phyloP scores from a whole-genome alignment of 345 rosid genomes.

The Conringia planisiliqua region DNA sequence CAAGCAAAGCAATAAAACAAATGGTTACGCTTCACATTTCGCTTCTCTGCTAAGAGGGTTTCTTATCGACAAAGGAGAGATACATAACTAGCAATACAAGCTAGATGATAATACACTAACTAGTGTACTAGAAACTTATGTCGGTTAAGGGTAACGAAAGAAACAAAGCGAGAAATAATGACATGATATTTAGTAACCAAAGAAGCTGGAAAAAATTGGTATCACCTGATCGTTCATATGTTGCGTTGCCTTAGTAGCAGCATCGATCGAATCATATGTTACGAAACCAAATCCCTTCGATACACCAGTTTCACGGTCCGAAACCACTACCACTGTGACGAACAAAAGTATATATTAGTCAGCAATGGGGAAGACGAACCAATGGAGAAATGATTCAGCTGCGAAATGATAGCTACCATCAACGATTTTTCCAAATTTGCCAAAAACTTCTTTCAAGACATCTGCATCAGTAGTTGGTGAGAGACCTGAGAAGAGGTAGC shows the following conservation, averaged over 20 bases:
- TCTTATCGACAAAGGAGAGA: background rate
- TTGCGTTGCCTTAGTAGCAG: conserved; percentile 25
- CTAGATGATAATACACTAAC: background rate
- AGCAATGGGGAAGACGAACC: conserved; percentile 3
- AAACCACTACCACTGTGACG: conserved; percentile 27
- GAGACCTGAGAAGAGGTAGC: conserved; percentile 17
- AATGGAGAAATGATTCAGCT: background rate
- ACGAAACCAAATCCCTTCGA: conserved; percentile 32
- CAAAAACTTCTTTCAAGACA: conserved; percentile 26
- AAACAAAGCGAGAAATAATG: background rate
- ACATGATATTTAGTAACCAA: conserved; percentile 4
- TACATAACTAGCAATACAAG: background rate
- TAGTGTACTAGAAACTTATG: background rate
- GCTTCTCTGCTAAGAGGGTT: background rate
- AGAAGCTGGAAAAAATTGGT: conserved; percentile 4
- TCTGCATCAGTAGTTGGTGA: conserved; percentile 23
- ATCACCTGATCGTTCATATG: conserved; percentile 26
- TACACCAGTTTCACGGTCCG: conserved; percentile 32
- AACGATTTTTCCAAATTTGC: conserved; percentile 33
- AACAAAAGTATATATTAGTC: conserved; percentile 1
- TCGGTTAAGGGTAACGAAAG: background rate
- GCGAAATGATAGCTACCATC: conserved; percentile 19
- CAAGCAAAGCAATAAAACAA: background rate
- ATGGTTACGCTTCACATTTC: background rate
- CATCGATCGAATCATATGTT: conserved; percentile 23